Conservation (phyloP, 768 basidiomycete genomes). For the Suillus occidentalis region DNA sequence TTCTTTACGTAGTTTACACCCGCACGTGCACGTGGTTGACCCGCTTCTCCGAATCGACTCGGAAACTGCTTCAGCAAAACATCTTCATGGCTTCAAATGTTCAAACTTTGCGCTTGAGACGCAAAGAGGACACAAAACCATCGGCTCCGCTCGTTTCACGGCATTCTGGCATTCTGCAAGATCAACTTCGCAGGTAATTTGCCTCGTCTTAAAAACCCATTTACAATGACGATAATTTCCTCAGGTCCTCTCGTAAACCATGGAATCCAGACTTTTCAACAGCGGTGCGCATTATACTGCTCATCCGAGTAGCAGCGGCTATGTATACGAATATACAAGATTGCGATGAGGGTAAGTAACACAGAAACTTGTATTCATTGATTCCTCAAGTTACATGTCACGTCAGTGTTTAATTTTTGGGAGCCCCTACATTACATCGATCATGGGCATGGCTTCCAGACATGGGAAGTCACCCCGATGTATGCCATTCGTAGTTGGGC, state of each 20-base stretch:
- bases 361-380: background rate
- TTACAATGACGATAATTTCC: constrained; percentile 8
- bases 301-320: constrained; percentile 78
- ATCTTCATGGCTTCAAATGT: constrained; percentile 45
- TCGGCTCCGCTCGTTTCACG: constrained; percentile 34
- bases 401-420: constrained; percentile 96
- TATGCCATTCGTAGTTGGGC: constrained; percentile 96
- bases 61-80: background rate
- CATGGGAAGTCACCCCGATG: constrained; percentile 92
- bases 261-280: constrained; percentile 84
- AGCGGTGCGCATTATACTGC: constrained; percentile 79
- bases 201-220: background rate
- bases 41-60: too few relatives aligned
- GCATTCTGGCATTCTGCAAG: constrained; percentile 74
- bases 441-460: constrained; percentile 89
- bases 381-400: background rate
- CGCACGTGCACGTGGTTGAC: background rate
- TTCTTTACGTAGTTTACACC: background rate
- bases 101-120: constrained; percentile 52
- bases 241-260: constrained; percentile 65
- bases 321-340: constrained; percentile 97
- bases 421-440: constrained; percentile 94
- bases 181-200: constrained; percentile 71
- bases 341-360: constrained; percentile 86
- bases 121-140: constrained; percentile 34